Base-by-base conservation (phyloP, 192 early-diverging fungal species). In the Podila minutissima region DNA sequence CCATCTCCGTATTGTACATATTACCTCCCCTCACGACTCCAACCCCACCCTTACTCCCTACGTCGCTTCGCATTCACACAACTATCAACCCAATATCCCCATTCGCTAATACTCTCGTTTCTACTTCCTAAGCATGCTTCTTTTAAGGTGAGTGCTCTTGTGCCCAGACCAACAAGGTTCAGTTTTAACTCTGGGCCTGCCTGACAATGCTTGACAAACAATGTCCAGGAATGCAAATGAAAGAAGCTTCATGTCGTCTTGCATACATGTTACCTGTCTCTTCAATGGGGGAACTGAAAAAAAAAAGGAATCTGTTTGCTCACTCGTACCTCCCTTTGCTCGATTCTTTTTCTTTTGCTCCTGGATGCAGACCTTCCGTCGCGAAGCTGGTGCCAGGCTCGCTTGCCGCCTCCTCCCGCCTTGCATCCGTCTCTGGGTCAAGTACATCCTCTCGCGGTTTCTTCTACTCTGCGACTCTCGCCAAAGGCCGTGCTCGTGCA, bases 311-410 rank as follows among this genome's bases (percentile, higher is more conserved):
- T 28, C 17, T 24, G 1, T 5, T 37, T 24, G 26, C 37, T 38
- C 9, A 17, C 55, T 6, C n/a, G 53, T 28, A 6, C 57, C 57
- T 28, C 19, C 19, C 49, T 10, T 24, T 26, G 38, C 3, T 33
- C 3, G 33, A 29, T 29, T 35, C 19, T 60, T 41, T 26, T 19
- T 2, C 31, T 55, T 55, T n/a, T n/a, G 31, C 58, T 55, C 17
- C 19, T 11, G 24, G 32, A 1, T 8, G 3, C 7, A 76, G 74
- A 55, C 74, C 74, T 26, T 76, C 74, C 32, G n/a, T 59, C 46
- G 74, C 57, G 22, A 55, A 46, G 28, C 37, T 76, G 63, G 74
- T 70, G 62, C 10, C 46, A 22, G n/a, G 28, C 48, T 29, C 41
- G 22, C 17, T 38, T 26, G 41, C 22, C 22, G 41, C 22, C 22